Conservation (phyloP, 345 rosid genomes). For the Populus simonii region DNA sequence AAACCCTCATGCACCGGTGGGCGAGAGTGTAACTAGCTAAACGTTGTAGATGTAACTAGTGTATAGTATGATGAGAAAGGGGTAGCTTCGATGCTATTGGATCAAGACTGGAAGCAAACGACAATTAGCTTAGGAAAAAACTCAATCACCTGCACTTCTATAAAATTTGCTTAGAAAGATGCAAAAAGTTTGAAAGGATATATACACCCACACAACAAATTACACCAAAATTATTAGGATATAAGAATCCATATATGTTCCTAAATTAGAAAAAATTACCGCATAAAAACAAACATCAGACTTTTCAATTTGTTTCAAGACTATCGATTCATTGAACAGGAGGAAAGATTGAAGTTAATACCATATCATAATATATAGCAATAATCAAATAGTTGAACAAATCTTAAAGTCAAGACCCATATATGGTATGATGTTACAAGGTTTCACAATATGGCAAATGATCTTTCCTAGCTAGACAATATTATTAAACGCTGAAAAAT, state of each 20-base stretch:
- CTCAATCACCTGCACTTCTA: not conserved
- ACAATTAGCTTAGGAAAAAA: not conserved
- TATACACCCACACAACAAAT: no score
- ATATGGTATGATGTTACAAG: not conserved
- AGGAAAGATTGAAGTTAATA: not conserved
- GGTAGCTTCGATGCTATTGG: not conserved
- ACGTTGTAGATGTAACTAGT: no score
- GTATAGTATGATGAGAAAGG: no score
- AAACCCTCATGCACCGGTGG: no score
- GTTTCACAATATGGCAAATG: not conserved
- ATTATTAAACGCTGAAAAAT: not conserved
- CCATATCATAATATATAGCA: not conserved
- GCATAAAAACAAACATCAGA: not conserved
- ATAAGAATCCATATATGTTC: not conserved
- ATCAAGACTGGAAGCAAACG: not conserved
- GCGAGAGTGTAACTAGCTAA: no score
- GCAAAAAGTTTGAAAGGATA: not conserved
- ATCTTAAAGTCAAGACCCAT: not conserved
- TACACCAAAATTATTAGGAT: not conserved
- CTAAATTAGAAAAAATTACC: not conserved
- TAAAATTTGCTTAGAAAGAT: not conserved
- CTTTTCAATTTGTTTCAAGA: not conserved
- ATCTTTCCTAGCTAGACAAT: not conserved
- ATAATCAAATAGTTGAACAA: not conserved
- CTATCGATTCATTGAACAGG: not conserved